A percentile compares a stretch with the other conserved stretches of the same genome.
phyloP scores from a whole-genome alignment of 257 asterid species.

The Paulownia fortunei region DNA sequence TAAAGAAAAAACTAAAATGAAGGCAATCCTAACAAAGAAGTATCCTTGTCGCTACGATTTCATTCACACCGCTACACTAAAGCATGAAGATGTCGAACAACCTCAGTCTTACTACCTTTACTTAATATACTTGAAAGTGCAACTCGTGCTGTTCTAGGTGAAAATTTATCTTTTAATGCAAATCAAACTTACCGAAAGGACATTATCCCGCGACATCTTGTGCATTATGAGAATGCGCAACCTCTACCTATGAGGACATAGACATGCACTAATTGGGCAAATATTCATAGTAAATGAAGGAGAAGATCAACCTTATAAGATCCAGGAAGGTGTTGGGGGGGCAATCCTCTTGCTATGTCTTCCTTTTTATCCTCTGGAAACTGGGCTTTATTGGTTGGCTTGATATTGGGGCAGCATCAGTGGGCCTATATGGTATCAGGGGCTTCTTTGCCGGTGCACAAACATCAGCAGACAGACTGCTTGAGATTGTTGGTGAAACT shows the following conservation, averaged over 20 bases:
- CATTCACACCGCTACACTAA: not conserved
- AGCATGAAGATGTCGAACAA: slow-evolving; percentile 6
- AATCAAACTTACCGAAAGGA: not conserved
- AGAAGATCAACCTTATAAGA: slow-evolving; percentile 36
- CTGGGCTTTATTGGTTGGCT: slow-evolving; percentile 85
- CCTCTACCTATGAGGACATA: not conserved
- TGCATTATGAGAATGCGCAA: not conserved
- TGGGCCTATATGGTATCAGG: slow-evolving; percentile 61
- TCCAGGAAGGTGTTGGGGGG: slow-evolving; percentile 15
- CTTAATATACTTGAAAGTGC: not conserved
- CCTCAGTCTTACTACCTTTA: not conserved
- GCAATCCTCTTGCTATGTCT: slow-evolving; percentile 46
- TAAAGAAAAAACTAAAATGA: not conserved
- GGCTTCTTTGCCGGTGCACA: slow-evolving; percentile 69
- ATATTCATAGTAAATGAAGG: slow-evolving; percentile 19
- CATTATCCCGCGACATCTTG: not conserved
- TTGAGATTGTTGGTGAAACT: slow-evolving; percentile 57
- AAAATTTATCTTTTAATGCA: not conserved
- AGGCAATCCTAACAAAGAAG: not conserved
- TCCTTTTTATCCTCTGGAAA: slow-evolving; percentile 75
- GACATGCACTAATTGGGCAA: not conserved
- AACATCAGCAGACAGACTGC: slow-evolving; percentile 46
- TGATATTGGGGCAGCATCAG: slow-evolving; percentile 32
- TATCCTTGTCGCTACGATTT: not conserved
- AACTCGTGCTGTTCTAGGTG: not conserved